Evolutionary conservation across 2,329 filamentous ascomycete species (phyloP), one percentile per base, ranked within the genome.

Genomic region (Cercospora sp.): DNA sequence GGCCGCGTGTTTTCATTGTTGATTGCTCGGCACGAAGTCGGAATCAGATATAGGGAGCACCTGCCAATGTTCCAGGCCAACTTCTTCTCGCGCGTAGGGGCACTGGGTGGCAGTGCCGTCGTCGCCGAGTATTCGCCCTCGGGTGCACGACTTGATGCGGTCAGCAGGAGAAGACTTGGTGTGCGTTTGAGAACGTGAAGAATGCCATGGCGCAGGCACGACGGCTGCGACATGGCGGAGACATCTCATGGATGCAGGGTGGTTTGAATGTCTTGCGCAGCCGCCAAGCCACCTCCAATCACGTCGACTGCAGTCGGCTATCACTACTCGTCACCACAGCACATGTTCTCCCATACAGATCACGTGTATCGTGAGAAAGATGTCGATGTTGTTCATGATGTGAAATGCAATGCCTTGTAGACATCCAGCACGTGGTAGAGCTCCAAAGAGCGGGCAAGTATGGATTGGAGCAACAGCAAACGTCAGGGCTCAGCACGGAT

Each of bases 401-500:
- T 53, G 48, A 13, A 26, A 4, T 53, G 48, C 13, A 26, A 4
- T 53, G 48, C 13, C 5, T 28, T 53, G 48, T 53, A n/a, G 5
- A 53, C 48, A 13, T 53, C 12, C 30, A 33, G 55, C 55, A 33
- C 26, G 55, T 36, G 48, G 23, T 26, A 53, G 48, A 53, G 48
- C 48, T 23, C 23, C 20, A 28, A 53, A 16, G 20, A 53, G 20
- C 23, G 28, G 3, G 51, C 18, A 59, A 18, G 28, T 59, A 59
- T 59, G 55, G 55, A 33, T 33, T 18, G 12, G 53, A 18, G 55
- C 28, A 23, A 33, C 55, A 59, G 55, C 55, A 59, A 59, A 59
- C 28, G 55, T 59, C 55, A 59, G 48, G 48, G 20, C 48, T 26
- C 48, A 53, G 48, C 48, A 53, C 48, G 48, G 48, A 53, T 53